phyloP scores from a whole-genome alignment of 2,329 filamentous ascomycete species.

The Malbranchea zuffiana region DNA sequence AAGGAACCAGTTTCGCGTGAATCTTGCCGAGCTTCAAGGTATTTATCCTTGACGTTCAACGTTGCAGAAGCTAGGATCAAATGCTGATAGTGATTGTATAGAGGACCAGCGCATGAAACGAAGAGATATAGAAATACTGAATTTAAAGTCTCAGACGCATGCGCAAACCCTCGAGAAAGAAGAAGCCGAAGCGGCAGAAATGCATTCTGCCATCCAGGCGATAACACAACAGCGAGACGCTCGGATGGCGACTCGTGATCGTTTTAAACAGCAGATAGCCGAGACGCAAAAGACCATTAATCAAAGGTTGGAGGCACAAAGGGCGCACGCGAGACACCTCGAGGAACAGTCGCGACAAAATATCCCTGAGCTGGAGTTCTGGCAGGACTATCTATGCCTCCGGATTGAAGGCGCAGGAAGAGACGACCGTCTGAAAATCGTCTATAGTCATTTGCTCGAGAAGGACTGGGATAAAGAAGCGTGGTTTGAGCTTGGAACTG shows the following conservation, averaged over 20 bases:
- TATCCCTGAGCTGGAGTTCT: constrained; percentile 86
- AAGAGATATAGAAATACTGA: constrained; percentile 69
- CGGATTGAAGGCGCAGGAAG: constrained; percentile 79
- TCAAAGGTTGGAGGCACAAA: constrained; percentile 37
- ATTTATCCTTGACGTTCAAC: constrained; percentile 20
- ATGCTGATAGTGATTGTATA: constrained; percentile 28
- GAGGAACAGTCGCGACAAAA: constrained; percentile 82
- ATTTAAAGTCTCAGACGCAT: constrained; percentile 46
- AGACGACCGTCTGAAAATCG: constrained; percentile 78
- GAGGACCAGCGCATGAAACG: constrained; percentile 88
- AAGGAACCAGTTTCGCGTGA: constrained; percentile 86
- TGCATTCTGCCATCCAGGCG: constrained; percentile 48
- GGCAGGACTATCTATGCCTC: constrained; percentile 82
- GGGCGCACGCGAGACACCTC: constrained; percentile 52
- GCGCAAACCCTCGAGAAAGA: constrained; percentile 48
- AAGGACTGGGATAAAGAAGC: constrained; percentile 79
- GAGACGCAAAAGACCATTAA: constrained; percentile 38
- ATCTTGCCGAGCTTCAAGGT: constrained; percentile 84
- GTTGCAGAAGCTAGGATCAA: too few relatives aligned
- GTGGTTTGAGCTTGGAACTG: constrained; percentile 84
- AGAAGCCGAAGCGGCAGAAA: constrained; percentile 50
- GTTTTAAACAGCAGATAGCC: constrained; percentile 45
- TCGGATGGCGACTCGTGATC: constrained; percentile 45
- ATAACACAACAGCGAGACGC: constrained; percentile 47
- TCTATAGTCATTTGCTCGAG: constrained; percentile 79